These are phyloP conservation scores for Aleurites moluccanus DNA, from an alignment of 441 rosid genomes.

Conservation along the genomic window DNA sequence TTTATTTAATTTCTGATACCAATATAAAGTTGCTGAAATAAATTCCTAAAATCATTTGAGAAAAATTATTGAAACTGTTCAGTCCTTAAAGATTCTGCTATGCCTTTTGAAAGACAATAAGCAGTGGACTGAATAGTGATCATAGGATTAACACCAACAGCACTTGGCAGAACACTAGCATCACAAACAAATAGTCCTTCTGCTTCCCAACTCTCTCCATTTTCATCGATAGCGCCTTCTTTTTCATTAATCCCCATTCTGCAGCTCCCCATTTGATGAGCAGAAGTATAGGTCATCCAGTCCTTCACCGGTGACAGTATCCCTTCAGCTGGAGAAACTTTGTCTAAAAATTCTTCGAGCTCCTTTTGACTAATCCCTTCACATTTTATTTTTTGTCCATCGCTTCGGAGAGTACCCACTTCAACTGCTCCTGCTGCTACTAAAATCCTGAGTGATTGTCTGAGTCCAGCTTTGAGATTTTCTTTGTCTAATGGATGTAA, in stretches of 20 bases:
- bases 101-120: slow-evolving; percentile 62
- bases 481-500: slow-evolving; percentile 48
- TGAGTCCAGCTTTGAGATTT: slow-evolving; percentile 57
- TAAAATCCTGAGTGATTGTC: slow-evolving; percentile 66
- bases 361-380: slow-evolving; percentile 49
- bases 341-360: slow-evolving; percentile 58
- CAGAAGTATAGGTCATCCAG: slow-evolving; percentile 55
- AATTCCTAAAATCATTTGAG: too few species aligned
- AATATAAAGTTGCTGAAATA: too few species aligned
- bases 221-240: slow-evolving; percentile 75
- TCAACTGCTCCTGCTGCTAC: slow-evolving; percentile 92
- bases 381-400: slow-evolving; percentile 68
- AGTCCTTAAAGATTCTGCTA: slow-evolving; percentile 40
- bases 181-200: slow-evolving; percentile 85
- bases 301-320: slow-evolving; percentile 40
- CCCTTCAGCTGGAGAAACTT: slow-evolving; percentile 46
- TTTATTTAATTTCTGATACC: too few species aligned
- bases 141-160: slow-evolving; percentile 95
- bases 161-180: slow-evolving; percentile 75
- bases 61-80: neutral
- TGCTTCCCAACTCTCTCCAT: slow-evolving; percentile 96
- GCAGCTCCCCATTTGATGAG: slow-evolving; percentile 99
- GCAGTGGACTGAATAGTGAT: slow-evolving; percentile 87
- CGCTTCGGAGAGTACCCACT: slow-evolving; percentile 87
- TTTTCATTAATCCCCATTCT: slow-evolving; percentile 64